Conservation (phyloP, 305 asterid genomes). For the Fraxinus paxiana region DNA sequence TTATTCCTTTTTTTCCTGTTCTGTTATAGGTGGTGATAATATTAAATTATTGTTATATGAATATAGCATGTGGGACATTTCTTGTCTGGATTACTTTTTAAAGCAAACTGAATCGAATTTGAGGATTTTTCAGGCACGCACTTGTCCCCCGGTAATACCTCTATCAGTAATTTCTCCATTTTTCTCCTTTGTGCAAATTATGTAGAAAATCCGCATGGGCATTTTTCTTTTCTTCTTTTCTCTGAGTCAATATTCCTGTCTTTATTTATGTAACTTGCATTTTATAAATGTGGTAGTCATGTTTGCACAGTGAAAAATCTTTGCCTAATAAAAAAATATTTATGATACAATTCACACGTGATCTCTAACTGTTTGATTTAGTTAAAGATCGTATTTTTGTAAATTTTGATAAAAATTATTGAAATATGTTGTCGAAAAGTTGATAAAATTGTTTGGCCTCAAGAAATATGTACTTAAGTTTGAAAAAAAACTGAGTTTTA, state of each 20-base stretch:
- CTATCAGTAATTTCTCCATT: not conserved
- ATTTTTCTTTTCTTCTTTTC: not conserved
- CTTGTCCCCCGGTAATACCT: constrained; percentile 49
- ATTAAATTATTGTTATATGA: constrained; percentile 17
- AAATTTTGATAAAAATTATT: too few species aligned
- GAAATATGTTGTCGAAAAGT: too few species aligned
- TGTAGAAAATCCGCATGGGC: constrained; percentile 15
- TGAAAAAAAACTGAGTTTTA: not conserved
- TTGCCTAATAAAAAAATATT: not conserved
- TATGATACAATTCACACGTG: not conserved
- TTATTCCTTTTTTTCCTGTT: constrained; percentile 9
- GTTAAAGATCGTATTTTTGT: not conserved
- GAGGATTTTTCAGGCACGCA: constrained; percentile 65
- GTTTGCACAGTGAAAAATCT: not conserved
- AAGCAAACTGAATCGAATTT: constrained; percentile 64
- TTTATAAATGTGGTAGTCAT: not conserved
- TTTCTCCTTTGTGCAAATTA: constrained; percentile 6
- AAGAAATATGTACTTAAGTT: not conserved
- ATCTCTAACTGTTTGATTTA: not conserved
- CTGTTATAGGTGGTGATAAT: constrained; percentile 9
- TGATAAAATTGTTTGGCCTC: not conserved
- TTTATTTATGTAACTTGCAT: not conserved
- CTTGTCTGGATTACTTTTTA: constrained; percentile 35
- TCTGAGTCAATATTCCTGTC: not conserved
- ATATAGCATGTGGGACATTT: constrained; percentile 21